Evolutionary conservation across 306 rosid genomes (phyloP).

Genomic region (Acacia confusa): DNA sequence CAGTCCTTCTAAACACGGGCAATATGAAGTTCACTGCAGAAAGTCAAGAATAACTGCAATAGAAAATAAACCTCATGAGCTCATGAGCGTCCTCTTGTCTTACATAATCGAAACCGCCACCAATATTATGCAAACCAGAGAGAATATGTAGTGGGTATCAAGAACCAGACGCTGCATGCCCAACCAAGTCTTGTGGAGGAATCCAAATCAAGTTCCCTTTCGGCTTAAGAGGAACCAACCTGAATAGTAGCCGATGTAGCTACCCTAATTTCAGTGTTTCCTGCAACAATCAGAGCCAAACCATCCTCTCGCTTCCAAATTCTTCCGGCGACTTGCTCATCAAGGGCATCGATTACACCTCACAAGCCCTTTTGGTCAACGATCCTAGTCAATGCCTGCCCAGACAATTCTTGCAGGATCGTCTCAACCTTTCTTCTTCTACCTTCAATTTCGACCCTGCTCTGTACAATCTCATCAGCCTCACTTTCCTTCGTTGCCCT

Average conservation of each 20-base stretch:
- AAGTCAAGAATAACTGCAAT: constrained; percentile 14
- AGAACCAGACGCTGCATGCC: background rate
- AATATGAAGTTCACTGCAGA: too few relatives aligned
- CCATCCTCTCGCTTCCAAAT: background rate
- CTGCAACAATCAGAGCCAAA: background rate
- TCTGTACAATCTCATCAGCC: background rate
- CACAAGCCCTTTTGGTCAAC: background rate
- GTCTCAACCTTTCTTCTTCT: constrained; percentile 17
- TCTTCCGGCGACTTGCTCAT: background rate
- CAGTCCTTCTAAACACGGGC: too few relatives aligned
- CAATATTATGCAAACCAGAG: constrained; percentile 81
- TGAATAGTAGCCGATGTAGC: background rate
- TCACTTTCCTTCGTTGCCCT: constrained; percentile 51
- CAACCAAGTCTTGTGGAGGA: background rate
- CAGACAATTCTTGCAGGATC: background rate
- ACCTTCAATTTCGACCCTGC: constrained; percentile 20
- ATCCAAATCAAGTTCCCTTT: background rate
- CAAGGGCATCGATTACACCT: background rate
- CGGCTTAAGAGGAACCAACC: background rate
- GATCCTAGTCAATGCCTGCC: background rate
- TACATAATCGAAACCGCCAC: constrained; percentile 87
- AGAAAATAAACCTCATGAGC: constrained; percentile 79
- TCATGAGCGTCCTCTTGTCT: constrained; percentile 99
- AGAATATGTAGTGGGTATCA: constrained; percentile 51
- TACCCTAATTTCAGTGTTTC: background rate